These are phyloP conservation scores for Nitzschia sp. DNA, from an alignment of 108 stramenopile species.

Conservation along the genomic window DNA sequence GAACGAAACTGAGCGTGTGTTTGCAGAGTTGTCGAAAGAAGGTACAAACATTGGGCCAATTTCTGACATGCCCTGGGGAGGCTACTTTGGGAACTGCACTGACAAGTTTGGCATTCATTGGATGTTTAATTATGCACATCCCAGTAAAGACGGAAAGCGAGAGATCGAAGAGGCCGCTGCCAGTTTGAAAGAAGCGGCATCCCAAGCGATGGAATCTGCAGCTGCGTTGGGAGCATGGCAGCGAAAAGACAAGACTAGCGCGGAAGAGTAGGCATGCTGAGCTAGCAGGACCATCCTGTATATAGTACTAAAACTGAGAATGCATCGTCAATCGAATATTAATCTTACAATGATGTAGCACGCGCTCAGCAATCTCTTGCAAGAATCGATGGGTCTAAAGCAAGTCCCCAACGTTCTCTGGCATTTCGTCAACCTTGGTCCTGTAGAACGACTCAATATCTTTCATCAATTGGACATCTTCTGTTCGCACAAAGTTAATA, in stretches of 20 bases:
- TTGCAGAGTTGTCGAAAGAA: conserved; percentile 1
- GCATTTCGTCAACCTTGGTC: conserved; percentile 98
- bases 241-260: neutral
- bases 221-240: neutral
- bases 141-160: conserved; percentile 4
- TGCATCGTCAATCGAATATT: neutral
- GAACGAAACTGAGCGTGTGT: conserved; percentile 8
- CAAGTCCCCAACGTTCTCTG: conserved; percentile 88
- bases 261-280: neutral
- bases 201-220: neutral
- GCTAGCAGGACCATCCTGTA: too few species aligned
- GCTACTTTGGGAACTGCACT: conserved; percentile 11
- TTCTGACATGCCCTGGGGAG: conserved; percentile 17
- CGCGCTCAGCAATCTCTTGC: too few species aligned
- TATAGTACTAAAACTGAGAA: too few species aligned
- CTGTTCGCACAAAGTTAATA: conserved; percentile 97
- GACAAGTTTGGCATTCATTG: conserved; percentile 28
- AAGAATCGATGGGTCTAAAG: conserved; percentile 37
- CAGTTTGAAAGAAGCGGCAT: neutral
- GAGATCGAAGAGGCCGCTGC: conserved; percentile 1
- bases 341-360: neutral
- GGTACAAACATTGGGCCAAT: conserved; percentile 3
- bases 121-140: conserved; percentile 17
- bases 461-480: conserved; percentile 85
- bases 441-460: conserved; percentile 97